Evolutionary conservation across 2,329 filamentous ascomycete genomes (phyloP).

Genomic region (Scytalidium lignicola): DNA sequence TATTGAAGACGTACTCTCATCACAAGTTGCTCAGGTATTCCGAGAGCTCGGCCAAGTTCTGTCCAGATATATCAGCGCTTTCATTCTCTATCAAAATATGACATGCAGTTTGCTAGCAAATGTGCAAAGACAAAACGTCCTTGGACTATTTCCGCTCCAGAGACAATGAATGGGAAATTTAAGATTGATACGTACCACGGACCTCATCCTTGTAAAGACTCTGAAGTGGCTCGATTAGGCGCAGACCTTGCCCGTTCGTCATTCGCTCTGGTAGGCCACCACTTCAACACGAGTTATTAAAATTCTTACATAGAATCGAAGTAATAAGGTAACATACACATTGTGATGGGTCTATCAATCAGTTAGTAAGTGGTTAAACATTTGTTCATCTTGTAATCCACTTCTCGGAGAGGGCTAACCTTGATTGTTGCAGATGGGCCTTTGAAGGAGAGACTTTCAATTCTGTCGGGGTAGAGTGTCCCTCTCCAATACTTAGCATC

Average conservation of each 20-base stretch:
- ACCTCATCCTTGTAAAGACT: slow-evolving; percentile 85
- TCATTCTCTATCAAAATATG: slow-evolving; percentile 1
- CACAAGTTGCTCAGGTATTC: slow-evolving; percentile 69
- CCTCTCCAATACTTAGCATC: neutral
- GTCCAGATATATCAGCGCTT: neutral
- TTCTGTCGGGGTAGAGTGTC: slow-evolving; percentile 59
- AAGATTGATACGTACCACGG: slow-evolving; percentile 28
- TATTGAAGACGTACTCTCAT: slow-evolving; percentile 42
- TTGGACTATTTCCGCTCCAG: slow-evolving; percentile 1
- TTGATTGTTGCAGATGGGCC: slow-evolving; percentile 68
- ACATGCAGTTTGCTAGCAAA: slow-evolving; percentile 3
- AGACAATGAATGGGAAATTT: slow-evolving; percentile 2
- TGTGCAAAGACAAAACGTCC: slow-evolving; percentile 2
- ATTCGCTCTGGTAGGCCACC: slow-evolving; percentile 59
- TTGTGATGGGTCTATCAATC: slow-evolving; percentile 55
- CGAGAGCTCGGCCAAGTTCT: slow-evolving; percentile 61
- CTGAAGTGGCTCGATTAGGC: slow-evolving; percentile 73
- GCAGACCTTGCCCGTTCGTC: slow-evolving; percentile 46
- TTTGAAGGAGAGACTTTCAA: slow-evolving; percentile 65
- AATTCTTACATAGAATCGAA: slow-evolving; percentile 4
- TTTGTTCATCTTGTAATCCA: neutral
- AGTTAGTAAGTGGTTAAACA: neutral
- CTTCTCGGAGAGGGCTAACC: neutral
- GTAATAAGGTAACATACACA: slow-evolving; percentile 32
- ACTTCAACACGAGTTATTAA: slow-evolving; percentile 4